A percentile compares a stretch with the other conserved stretches of the same genome.
These are phyloP conservation scores for Globisporangium spinosum DNA, from an alignment of 352 stramenopile species.

Conservation along the genomic window DNA sequence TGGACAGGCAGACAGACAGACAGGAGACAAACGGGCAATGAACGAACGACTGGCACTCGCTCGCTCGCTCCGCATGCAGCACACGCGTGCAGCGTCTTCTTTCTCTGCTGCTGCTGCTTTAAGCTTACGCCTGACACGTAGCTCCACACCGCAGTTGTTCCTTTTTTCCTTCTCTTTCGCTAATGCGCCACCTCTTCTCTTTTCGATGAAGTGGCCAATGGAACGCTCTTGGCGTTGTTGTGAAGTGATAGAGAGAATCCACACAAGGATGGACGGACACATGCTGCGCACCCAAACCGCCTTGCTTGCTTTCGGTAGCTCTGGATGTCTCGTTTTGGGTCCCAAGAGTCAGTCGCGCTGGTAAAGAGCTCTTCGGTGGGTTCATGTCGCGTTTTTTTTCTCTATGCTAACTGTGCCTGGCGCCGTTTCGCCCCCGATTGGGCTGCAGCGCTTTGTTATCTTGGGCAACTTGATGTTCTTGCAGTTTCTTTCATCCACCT, in stretches of 20 bases:
- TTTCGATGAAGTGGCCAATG: background rate
- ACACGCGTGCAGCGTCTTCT: background rate
- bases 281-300: background rate
- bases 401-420: too few species aligned
- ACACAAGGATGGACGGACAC: background rate
- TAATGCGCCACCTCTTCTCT: background rate
- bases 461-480: background rate
- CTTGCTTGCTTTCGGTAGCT: background rate
- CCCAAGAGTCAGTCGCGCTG: too few species aligned
- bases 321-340: background rate
- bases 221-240: background rate
- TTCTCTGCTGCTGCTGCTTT: background rate
- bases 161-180: slow-evolving; percentile 2
- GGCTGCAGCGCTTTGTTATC: background rate
- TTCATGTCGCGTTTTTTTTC: too few species aligned
- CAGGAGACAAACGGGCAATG: background rate
- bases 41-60: background rate
- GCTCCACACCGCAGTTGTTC: background rate
- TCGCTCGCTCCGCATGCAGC: background rate
- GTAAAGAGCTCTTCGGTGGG: too few species aligned
- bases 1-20: background rate
- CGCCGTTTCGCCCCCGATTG: background rate
- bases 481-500: background rate
- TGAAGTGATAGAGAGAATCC: background rate
- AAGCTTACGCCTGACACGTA: too few species aligned